Percentiles rank a stretch among this genome's conserved stretches.
Evolutionary conservation across 1,284 basidiomycete species (phyloP).

Genomic region (Ustilago crameri): DNA sequence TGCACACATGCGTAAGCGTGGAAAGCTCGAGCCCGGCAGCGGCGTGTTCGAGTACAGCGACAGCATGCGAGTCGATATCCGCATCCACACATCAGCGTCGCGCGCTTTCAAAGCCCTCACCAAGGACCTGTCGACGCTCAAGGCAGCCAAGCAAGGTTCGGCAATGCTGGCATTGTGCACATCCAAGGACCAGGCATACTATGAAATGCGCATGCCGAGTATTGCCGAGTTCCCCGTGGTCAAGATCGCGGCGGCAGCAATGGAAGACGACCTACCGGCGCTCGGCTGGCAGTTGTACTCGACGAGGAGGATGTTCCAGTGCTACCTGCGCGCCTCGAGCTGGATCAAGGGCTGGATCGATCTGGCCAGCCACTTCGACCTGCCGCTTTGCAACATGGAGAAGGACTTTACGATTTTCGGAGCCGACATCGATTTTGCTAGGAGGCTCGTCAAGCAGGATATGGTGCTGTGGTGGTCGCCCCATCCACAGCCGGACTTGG

Average conservation of each 20-base stretch:
- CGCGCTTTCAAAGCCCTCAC: conserved; percentile 87
- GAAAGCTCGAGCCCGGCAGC: conserved; percentile 47
- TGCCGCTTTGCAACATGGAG: conserved; percentile 89
- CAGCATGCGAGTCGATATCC: conserved; percentile 77
- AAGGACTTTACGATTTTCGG: conserved; percentile 87
- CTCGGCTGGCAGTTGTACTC: conserved; percentile 73
- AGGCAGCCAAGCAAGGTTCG: conserved; percentile 76
- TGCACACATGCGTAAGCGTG: conserved; percentile 64
- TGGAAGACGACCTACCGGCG: conserved; percentile 74
- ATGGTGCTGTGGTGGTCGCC: conserved; percentile 95
- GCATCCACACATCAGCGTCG: conserved; percentile 81
- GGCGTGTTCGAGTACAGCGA: conserved; percentile 77
- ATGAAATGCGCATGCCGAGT: conserved; percentile 79
- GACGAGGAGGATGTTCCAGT: conserved; percentile 78
- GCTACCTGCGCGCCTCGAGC: conserved; percentile 81
- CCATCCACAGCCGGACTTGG: conserved; percentile 83
- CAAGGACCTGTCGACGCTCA: conserved; percentile 79
- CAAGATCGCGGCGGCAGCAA: conserved; percentile 81
- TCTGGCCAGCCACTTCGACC: conserved; percentile 88
- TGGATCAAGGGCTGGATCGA: conserved; percentile 86
- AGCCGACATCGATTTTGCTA: conserved; percentile 90
- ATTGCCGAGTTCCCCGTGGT: conserved; percentile 84
- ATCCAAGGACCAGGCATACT: conserved; percentile 84
- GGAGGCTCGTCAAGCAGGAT: conserved; percentile 85
- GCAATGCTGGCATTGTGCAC: conserved; percentile 85